These are phyloP conservation scores for Pigoraptor vietnamica DNA, from an alignment of 78 protist genomes.

Conservation along the genomic window DNA sequence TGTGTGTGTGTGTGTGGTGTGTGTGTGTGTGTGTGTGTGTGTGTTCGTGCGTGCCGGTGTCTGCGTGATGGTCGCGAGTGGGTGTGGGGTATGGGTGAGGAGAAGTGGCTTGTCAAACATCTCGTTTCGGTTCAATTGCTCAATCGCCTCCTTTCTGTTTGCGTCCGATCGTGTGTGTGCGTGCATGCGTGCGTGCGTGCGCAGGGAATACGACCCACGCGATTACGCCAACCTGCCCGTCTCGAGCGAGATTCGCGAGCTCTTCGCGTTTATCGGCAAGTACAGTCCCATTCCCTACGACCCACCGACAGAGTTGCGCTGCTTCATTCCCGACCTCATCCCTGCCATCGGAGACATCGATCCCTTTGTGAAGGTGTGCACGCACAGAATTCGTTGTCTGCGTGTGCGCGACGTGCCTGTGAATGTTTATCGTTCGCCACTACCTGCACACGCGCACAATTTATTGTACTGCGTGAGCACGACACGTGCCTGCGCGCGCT, in stretches of 20 bases:
- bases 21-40: neutral
- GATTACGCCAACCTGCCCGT: slow-evolving; percentile 24
- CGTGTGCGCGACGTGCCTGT: neutral
- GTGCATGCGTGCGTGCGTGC: neutral
- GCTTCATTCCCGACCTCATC: slow-evolving; percentile 74
- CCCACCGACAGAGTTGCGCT: slow-evolving; percentile 50
- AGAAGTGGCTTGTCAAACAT: no score
- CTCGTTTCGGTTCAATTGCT: no score
- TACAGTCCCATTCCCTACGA: slow-evolving; percentile 50
- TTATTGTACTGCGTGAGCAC: no score
- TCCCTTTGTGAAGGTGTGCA: slow-evolving; percentile 49
- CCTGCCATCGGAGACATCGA: slow-evolving; percentile 69
- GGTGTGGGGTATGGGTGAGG: no score
- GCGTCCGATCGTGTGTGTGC: neutral
- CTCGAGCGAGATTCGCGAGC: slow-evolving; percentile 33
- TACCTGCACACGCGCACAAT: no score
- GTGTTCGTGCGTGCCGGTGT: neutral
- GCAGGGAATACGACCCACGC: slow-evolving; percentile 14
- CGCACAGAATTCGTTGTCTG: no score
- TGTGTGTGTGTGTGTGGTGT: neutral
- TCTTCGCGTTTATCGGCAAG: slow-evolving; percentile 49
- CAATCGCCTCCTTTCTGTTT: no score
- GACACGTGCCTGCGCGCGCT: no score
- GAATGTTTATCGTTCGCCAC: neutral
- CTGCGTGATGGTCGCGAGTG: no score